Conservation (phyloP, 768 basidiomycete species). For the Leccinum imitatum region DNA sequence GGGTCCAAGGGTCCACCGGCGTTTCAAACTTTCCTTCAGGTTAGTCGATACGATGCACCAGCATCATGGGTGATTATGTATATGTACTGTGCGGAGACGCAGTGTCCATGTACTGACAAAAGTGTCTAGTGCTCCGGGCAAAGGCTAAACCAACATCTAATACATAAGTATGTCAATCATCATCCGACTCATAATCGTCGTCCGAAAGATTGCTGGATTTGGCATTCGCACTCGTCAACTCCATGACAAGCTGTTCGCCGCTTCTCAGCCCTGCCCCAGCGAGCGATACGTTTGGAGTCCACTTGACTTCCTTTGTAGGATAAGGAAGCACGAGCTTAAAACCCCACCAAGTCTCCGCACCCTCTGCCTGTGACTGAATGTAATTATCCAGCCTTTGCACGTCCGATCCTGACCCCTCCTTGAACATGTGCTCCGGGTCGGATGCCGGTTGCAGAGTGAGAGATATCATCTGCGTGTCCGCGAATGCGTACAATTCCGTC, state of each 20-base stretch:
- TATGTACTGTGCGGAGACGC: background rate
- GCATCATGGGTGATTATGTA: background rate
- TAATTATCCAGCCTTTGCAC: conserved; percentile 37
- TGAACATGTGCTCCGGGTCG: conserved; percentile 45
- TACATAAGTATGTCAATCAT: conserved; percentile 26
- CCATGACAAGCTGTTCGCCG: conserved; percentile 65
- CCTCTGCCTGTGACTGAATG: conserved; percentile 29
- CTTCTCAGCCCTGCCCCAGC: conserved; percentile 48
- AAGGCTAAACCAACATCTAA: background rate
- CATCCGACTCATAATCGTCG: conserved; percentile 59
- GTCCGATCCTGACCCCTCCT: conserved; percentile 31
- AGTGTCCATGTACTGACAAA: background rate
- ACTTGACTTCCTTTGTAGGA: conserved; percentile 64
- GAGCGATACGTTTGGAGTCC: conserved; percentile 31
- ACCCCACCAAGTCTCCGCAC: conserved; percentile 59
- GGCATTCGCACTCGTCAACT: conserved; percentile 33
- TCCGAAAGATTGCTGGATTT: conserved; percentile 37
- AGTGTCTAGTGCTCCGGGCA: background rate
- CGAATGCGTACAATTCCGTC: conserved; percentile 69
- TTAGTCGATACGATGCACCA: background rate
- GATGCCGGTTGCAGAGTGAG: conserved; percentile 34
- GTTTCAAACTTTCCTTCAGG: background rate
- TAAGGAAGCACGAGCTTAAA: conserved; percentile 72
- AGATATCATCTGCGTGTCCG: conserved; percentile 62
- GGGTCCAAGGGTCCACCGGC: no score